Evolutionary conservation across 768 basidiomycete genomes (phyloP).

Genomic region (Tephrocybe sp.): DNA sequence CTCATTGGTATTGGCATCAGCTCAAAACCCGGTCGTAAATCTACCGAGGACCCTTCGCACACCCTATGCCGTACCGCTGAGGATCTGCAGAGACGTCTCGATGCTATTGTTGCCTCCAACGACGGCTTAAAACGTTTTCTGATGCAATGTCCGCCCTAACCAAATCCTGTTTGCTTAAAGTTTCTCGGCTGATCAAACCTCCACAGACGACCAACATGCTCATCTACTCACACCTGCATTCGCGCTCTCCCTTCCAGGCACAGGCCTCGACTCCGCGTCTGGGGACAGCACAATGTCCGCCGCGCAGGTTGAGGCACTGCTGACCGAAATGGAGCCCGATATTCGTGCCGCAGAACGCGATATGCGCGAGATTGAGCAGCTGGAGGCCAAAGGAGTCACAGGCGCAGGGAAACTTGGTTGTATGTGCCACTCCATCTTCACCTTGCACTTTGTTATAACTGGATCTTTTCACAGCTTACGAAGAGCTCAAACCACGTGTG

Average conservation of each 20-base stretch:
- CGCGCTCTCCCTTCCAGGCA: slow-evolving; percentile 46
- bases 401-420: slow-evolving; percentile 71
- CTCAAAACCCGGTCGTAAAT: slow-evolving; percentile 24
- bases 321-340: slow-evolving; percentile 81
- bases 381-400: slow-evolving; percentile 69
- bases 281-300: slow-evolving; percentile 54
- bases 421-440: slow-evolving; percentile 28
- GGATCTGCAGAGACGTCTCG: slow-evolving; percentile 56
- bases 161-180: background rate
- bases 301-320: slow-evolving; percentile 65
- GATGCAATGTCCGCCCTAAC: slow-evolving; percentile 53
- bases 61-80: slow-evolving; percentile 58
- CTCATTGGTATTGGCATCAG: slow-evolving; percentile 49
- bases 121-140: slow-evolving; percentile 76
- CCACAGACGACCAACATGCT: slow-evolving; percentile 72
- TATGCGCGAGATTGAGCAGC: slow-evolving; percentile 69
- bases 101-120: slow-evolving; percentile 58
- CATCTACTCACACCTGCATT: slow-evolving; percentile 74
- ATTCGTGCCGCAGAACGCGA: slow-evolving; percentile 81
- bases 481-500: slow-evolving; percentile 68
- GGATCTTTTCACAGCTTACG: slow-evolving; percentile 45
- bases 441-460: background rate
- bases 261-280: slow-evolving; percentile 41
- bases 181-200: background rate
- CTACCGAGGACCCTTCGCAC: slow-evolving; percentile 35